Base-by-base conservation (phyloP, 1,284 basidiomycete species). In the Austroboletus rostrupii region DNA sequence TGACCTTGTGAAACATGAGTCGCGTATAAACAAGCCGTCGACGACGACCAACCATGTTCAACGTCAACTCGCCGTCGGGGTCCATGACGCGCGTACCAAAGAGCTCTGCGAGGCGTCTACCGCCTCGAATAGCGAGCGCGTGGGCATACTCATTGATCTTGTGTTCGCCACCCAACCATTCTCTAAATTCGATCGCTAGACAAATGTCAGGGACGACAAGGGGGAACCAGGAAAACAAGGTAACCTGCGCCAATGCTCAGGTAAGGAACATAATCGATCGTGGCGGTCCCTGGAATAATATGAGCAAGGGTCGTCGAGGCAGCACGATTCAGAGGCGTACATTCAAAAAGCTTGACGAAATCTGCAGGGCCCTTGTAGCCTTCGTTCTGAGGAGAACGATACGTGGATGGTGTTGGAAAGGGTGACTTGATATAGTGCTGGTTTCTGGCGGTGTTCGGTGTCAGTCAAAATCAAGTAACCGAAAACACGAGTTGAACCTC, bases 121-220 rank as follows among this genome's bases (percentile, higher is more conserved):
- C 91, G n/a, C 91, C 92, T 48, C 77, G 70, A 1, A 87, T 57
- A 0, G 92, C 93, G 23, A 95, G 77, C 8, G 75, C 64, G 61
- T 85, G 85, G 59, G 83, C 90, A 67, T 95, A 92, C 4, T 70
- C 73, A 61, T 86, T 84, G 54, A 95, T 92, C 49, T 78, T 78
- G 16, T 78, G 71, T 69, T 96, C 93, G 3, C 93, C 93, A 1
- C 92, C 93, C 19, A 95, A 72, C 78, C 82, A 86, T 44, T 80
- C 62, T 23, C 92, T 78, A 71, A 93, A 95, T 39, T 85, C 77
- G 11, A 95, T 65, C 0, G 92, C 92, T 80, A 47, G 2, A 33
- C 42, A 6, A 45, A 41, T 14, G 29, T 67, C 43, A 64, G 54
- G 31, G 59, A 63, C 46, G 66, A 53, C n/a, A 3, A 11, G 7